Evolutionary conservation across 129 eudicot genomes (phyloP).

Genomic region (Artemisia tridentata): DNA sequence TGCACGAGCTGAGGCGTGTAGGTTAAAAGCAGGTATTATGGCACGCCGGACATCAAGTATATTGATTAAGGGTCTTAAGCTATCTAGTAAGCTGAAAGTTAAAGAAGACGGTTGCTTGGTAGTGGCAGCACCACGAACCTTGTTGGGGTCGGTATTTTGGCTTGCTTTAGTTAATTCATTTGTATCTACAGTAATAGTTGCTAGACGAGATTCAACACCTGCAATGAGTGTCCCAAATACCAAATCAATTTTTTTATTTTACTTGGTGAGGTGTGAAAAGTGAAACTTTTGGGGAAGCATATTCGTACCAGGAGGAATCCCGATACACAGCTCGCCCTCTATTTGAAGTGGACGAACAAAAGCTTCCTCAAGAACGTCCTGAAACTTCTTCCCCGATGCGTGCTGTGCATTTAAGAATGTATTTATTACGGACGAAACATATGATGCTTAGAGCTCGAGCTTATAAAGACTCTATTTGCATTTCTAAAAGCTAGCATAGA

Average conservation of each 20-base stretch:
- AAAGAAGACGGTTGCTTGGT: no score
- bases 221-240: neutral
- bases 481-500: neutral
- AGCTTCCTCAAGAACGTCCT: slow-evolving; percentile 74
- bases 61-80: no score
- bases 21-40: no score
- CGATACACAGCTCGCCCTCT: slow-evolving; percentile 70
- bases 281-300: neutral
- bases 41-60: no score
- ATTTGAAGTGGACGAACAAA: slow-evolving; percentile 59
- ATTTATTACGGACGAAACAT: neutral
- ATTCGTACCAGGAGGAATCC: slow-evolving; percentile 72
- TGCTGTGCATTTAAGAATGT: slow-evolving; percentile 39
- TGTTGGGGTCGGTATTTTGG: no score
- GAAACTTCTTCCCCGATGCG: slow-evolving; percentile 71
- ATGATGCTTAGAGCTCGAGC: no score
- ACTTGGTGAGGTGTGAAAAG: neutral
- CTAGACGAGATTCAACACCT: slow-evolving; percentile 86
- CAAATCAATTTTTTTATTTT: neutral
- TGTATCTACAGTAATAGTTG: slow-evolving; percentile 57
- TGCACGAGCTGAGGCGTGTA: no score
- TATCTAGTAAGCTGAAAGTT: no score
- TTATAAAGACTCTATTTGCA: no score
- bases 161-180: slow-evolving; percentile 26
- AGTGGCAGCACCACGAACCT: no score